Evolutionary conservation across 768 basidiomycete genomes (phyloP), one percentile per base, ranked within the genome.

Genomic region (Naganishia friedmannii): DNA sequence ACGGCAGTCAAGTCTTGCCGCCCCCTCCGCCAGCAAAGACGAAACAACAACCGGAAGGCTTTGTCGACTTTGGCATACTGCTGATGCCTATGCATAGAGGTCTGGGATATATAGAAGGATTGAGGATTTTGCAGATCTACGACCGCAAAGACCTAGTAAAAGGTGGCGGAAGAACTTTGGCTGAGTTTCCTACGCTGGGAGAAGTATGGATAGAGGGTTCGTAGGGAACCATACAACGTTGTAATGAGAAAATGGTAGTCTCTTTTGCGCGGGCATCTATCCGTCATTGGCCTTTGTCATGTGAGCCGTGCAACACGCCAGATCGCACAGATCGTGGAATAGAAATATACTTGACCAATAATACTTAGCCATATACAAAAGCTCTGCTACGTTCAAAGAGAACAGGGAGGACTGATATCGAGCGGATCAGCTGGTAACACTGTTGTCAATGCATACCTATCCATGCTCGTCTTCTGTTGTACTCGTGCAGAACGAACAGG

Each of bases 361-460:
- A 63, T 63, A 63, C 60, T 63, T 45, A 63, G 60, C 60, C 60
- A 63, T 63, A 63, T 63, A 63, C 60, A 63, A 63, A 39, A 63
- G 60, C 39, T 63, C 46, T 37, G 6, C 15, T 28, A 45, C 39
- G 37, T 63, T 42, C 39, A 3, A 21, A 51, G 48, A n/a, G 21
- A 45, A 45, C 39, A 37, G 39, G 26, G 3, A 42, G 39, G 17
- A 34, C 60, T 45, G 23, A 26, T 26, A 29, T n/a, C 39, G 39
- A 51, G 21, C 42, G 17, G 15, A 42, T 63, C 60, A 45, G 60
- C n/a, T 8, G 60, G 60, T 42, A 51, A n/a, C 48, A 51, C 23
- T 34, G n/a, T 8, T 58, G 34, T 10, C 23, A 45, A 45, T 63
- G 60, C 23, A 37, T 26, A 37, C 37, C n/a, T 45, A n/a, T 12